Conservation (phyloP, 2,329 filamentous ascomycete species). For the Fusarium veterinarium region DNA sequence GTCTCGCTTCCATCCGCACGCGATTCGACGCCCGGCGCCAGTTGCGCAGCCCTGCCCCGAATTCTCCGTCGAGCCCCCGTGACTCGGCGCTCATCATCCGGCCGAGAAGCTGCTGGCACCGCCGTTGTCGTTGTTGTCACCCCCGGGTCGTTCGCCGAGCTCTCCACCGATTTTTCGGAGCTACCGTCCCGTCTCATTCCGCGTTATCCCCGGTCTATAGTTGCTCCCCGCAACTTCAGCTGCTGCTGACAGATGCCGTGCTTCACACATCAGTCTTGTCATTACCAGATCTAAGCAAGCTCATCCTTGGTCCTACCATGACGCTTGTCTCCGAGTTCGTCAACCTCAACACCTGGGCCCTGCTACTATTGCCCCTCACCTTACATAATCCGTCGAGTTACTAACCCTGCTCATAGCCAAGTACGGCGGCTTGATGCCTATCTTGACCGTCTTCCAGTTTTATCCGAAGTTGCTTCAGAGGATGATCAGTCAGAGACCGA, state of each 20-base stretch:
- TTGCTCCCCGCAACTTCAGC: constrained; percentile 8
- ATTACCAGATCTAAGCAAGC: constrained; percentile 24
- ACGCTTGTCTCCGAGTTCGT: constrained; percentile 48
- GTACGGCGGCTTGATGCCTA: constrained; percentile 73
- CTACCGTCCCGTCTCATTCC: neutral
- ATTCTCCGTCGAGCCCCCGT: constrained; percentile 17
- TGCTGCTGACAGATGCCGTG: constrained; percentile 32
- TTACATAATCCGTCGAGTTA: constrained; percentile 8
- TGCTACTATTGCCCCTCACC: neutral
- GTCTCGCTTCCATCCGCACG: constrained; percentile 12
- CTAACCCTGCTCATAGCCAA: constrained; percentile 57
- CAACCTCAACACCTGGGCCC: constrained; percentile 5
- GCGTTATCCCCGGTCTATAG: constrained; percentile 14
- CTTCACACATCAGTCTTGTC: constrained; percentile 14
- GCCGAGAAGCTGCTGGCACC: constrained; percentile 4
- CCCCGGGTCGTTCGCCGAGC: constrained; percentile 24
- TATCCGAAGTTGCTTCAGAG: constrained; percentile 55
- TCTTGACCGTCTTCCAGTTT: constrained; percentile 68
- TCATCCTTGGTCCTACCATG: constrained; percentile 36
- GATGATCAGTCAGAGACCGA: constrained; percentile 54
- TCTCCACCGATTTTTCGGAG: constrained; percentile 24
- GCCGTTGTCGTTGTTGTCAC: neutral
- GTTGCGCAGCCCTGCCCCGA: constrained; percentile 12
- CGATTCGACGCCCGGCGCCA: constrained; percentile 13
- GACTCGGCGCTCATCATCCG: constrained; percentile 16